Conservation (phyloP, 768 basidiomycete genomes). For the Tricholoma sp. region DNA sequence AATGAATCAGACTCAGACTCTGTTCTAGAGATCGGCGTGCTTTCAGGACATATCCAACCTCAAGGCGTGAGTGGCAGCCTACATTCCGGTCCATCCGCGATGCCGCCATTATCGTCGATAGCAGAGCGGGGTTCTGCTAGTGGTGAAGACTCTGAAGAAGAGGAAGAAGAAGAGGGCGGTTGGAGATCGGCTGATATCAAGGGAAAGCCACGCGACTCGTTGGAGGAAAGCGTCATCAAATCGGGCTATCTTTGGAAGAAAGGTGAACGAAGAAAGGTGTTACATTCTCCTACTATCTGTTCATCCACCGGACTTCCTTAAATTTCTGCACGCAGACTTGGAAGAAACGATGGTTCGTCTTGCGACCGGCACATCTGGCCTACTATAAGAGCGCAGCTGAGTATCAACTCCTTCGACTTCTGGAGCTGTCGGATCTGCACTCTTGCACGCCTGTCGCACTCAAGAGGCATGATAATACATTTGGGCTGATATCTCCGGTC, state of each 20-base stretch:
- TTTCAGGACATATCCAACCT: constrained; percentile 28
- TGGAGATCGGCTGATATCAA: constrained; percentile 52
- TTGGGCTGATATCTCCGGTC: constrained; percentile 85
- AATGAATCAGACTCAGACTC: constrained; percentile 89
- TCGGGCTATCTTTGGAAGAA: constrained; percentile 97
- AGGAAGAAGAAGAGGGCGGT: constrained; percentile 59
- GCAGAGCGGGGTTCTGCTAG: constrained; percentile 68
- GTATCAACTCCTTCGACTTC: constrained; percentile 84
- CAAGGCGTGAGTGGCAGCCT: constrained; percentile 16
- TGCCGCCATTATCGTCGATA: constrained; percentile 66
- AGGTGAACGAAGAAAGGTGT: constrained; percentile 92
- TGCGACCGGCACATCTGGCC: constrained; percentile 86
- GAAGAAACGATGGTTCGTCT: constrained; percentile 99
- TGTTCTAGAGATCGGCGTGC: constrained; percentile 43
- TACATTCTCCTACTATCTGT: constrained; percentile 17
- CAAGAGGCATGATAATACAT: constrained; percentile 85
- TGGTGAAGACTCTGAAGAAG: constrained; percentile 79
- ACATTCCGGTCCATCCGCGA: constrained; percentile 28
- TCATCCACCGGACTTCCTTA: constrained; percentile 1
- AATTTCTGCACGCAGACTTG: constrained; percentile 61
- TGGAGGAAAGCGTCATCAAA: constrained; percentile 74
- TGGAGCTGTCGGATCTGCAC: constrained; percentile 85
- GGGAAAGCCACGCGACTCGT: constrained; percentile 40
- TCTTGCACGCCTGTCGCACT: constrained; percentile 82
- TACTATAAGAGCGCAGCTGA: constrained; percentile 97